Base-by-base conservation (phyloP, 2,329 filamentous ascomycete genomes). In the Aspergillus terreus region DNA sequence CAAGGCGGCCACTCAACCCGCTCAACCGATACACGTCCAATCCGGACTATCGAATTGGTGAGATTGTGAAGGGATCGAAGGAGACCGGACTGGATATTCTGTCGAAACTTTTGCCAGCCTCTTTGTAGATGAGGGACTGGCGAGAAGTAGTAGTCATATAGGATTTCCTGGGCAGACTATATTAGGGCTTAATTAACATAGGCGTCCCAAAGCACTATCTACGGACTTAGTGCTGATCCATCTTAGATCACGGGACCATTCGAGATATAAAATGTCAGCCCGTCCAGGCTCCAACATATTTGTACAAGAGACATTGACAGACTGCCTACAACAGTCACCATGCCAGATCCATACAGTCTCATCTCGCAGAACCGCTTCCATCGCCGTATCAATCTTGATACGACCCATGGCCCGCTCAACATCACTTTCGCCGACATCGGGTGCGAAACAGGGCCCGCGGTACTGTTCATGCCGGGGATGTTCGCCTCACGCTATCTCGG, bases 21-120 rank as follows among this genome's bases (percentile, higher is more conserved):
- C 53, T 81, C 58, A 81, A 81, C 52, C 62, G 63, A 49, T 65
- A 74, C 10, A 79, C 75, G 0, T 79, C 81, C 57, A 80, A 81
- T 15, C 61, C 59, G 1, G 58, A 63, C 44, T 60, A 62, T 44
- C 59, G 57, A 54, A 55, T 59, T n/a, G 57, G 58, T 36, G 59
- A 63, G 7, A 21, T 44, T 35, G 21, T 27, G 7, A 49, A 44
- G 51, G 38, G 40, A 10, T 38, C 35, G 14, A 17, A 17, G 35
- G 35, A 38, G 35, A 17, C 14, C n/a, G 35, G 35, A n/a, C 5
- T 38, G 35, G 35, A n/a, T 38, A n/a, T 38, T 9, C 15, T 38
- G 35, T 38, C 35, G 14, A 38, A 38, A 9, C 14, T 38, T 14
- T 38, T 2, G 15, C 27, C 7, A 7, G 4, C 23, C 23, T 23